Evolutionary conservation across 495 filamentous ascomycete genomes (phyloP).

Genomic region (Chaetomium tenue): DNA sequence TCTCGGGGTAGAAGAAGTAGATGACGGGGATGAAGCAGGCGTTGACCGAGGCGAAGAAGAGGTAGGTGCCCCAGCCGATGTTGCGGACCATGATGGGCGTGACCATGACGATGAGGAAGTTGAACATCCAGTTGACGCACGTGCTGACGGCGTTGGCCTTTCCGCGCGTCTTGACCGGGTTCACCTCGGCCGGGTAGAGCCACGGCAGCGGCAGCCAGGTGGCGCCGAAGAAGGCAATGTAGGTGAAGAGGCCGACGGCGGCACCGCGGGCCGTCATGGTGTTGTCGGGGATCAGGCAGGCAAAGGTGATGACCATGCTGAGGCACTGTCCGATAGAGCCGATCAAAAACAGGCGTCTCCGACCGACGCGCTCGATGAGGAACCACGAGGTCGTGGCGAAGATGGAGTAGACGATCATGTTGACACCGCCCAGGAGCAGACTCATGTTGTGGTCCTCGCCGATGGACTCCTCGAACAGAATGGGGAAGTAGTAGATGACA

Average conservation of each 20-base stretch:
- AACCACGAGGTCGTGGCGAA: constrained; percentile 79
- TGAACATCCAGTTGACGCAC: constrained; percentile 78
- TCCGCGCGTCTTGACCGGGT: constrained; percentile 69
- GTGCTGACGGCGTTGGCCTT: constrained; percentile 76
- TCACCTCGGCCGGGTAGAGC: constrained; percentile 66
- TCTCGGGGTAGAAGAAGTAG: constrained; percentile 78
- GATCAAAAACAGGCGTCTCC: constrained; percentile 67
- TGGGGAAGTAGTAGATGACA: constrained; percentile 80
- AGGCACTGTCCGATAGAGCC: constrained; percentile 67
- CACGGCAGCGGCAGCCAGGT: constrained; percentile 72
- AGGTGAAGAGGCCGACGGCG: constrained; percentile 74
- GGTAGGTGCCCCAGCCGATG: constrained; percentile 73
- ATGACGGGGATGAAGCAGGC: constrained; percentile 68
- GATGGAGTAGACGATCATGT: constrained; percentile 76
- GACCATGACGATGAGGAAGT: constrained; percentile 79
- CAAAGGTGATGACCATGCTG: constrained; percentile 75
- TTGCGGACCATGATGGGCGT: constrained; percentile 68
- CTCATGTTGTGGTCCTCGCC: constrained; percentile 56
- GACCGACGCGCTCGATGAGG: constrained; percentile 70
- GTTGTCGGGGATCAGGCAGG: constrained; percentile 61
- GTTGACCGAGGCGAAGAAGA: constrained; percentile 75
- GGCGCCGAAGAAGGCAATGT: constrained; percentile 74
- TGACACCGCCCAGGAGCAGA: constrained; percentile 72
- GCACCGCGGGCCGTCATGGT: constrained; percentile 61
- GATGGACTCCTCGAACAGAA: constrained; percentile 70